A percentile compares a stretch with the other conserved stretches of the same genome.
Conservation (phyloP, 2,329 filamentous ascomycete genomes). For the Colletotrichum caudatum region DNA sequence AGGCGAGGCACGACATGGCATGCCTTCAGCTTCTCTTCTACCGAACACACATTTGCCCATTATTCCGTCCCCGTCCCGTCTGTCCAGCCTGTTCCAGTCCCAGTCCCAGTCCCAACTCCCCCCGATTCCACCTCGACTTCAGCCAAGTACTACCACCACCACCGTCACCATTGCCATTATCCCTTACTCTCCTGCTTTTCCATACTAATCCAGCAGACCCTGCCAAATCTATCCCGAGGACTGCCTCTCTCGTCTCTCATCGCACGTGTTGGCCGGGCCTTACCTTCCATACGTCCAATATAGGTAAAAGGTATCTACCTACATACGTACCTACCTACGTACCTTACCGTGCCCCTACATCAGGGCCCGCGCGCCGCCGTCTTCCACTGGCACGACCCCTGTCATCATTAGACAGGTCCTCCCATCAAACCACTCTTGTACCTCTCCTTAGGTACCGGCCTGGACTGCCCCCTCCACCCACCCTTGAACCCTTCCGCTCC, state of each 20-base stretch:
- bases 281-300: constrained; percentile 11
- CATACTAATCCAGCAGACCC: background rate
- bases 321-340: too few relatives aligned
- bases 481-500: constrained; percentile 33
- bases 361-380: constrained; percentile 29
- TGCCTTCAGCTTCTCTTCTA: background rate
- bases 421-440: constrained; percentile 29
- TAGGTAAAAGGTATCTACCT: too few relatives aligned
- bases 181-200: background rate
- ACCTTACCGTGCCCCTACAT: constrained; percentile 1
- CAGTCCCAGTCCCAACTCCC: constrained; percentile 18
- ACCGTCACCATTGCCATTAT: background rate
- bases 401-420: constrained; percentile 31
- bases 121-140: constrained; percentile 33
- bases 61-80: constrained; percentile 18
- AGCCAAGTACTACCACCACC: constrained; percentile 15
- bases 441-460: constrained; percentile 23
- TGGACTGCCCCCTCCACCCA: constrained; percentile 10
- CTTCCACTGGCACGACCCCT: constrained; percentile 18
- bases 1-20: background rate
- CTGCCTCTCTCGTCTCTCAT: constrained; percentile 11
- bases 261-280: constrained; percentile 14
- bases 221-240: constrained; percentile 4
- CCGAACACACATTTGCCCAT: too few relatives aligned
- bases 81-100: constrained; percentile 16